Conservation (phyloP, 2,329 filamentous ascomycete genomes). For the Nothomitra cinnamomea region DNA sequence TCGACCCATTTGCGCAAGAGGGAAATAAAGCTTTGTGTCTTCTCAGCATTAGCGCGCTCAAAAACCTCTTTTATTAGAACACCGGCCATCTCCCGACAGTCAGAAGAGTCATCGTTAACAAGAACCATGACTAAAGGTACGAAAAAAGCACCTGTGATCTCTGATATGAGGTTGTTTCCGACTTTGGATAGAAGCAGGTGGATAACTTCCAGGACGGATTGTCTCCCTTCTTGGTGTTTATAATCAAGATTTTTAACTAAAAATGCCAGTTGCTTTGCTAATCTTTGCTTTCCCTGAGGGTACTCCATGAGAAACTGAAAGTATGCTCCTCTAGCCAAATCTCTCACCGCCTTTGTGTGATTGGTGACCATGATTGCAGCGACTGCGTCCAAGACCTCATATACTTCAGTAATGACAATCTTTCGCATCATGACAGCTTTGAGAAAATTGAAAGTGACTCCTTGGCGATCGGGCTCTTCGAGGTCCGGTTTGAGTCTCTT, state of each 20-base stretch:
- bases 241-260: constrained; percentile 84
- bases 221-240: constrained; percentile 67
- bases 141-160: constrained; percentile 68
- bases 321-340: constrained; percentile 76
- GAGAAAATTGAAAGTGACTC: constrained; percentile 87
- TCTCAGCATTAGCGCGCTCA: constrained; percentile 56
- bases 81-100: constrained; percentile 69
- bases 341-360: constrained; percentile 72
- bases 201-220: constrained; percentile 86
- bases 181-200: constrained; percentile 77
- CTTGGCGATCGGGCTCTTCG: constrained; percentile 80
- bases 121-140: constrained; percentile 71
- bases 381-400: constrained; percentile 79
- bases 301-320: constrained; percentile 92
- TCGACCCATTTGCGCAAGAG: constrained; percentile 62
- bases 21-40: constrained; percentile 49
- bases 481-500: constrained; percentile 72
- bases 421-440: constrained; percentile 73
- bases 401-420: constrained; percentile 71
- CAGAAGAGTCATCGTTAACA: constrained; percentile 73
- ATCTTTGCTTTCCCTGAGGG: constrained; percentile 76
- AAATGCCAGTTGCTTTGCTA: constrained; percentile 78
- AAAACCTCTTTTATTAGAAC: constrained; percentile 70
- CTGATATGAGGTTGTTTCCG: constrained; percentile 63
- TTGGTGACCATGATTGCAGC: constrained; percentile 92